Percentiles rank a stretch among this genome's conserved stretches.
phyloP scores from a whole-genome alignment of 208 protist genomes.

The Crithidia bombi region DNA sequence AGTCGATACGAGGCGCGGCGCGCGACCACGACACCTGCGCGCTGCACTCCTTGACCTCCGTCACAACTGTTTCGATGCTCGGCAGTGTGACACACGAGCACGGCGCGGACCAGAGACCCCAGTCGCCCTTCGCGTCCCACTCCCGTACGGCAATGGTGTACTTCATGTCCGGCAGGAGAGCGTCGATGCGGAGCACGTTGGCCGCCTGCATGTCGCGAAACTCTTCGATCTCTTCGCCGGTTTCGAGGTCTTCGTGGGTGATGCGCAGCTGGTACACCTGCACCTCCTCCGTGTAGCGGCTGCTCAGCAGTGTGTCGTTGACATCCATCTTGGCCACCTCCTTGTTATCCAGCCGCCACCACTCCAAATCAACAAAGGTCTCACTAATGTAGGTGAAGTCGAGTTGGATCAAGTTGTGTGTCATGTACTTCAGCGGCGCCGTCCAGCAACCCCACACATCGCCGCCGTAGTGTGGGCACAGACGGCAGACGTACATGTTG shows the following conservation, averaged over 20 bases:
- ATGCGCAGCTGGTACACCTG: constrained; percentile 84
- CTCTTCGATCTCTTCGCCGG: constrained; percentile 61
- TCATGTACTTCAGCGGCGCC: constrained; percentile 87
- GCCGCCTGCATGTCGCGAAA: constrained; percentile 73
- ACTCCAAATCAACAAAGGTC: constrained; percentile 91
- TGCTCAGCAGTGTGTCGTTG: constrained; percentile 59
- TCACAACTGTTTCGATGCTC: constrained; percentile 57
- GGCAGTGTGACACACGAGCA: constrained; percentile 86
- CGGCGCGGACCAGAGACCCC: constrained; percentile 87
- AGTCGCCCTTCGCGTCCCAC: constrained; percentile 89
- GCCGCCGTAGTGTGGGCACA: constrained; percentile 84
- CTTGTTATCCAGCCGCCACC: constrained; percentile 88
- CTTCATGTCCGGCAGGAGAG: constrained; percentile 84
- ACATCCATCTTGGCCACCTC: constrained; percentile 55
- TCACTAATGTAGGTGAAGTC: constrained; percentile 88
- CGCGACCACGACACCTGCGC: constrained; percentile 72
- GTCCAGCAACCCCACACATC: constrained; percentile 85
- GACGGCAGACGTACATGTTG: constrained; percentile 82
- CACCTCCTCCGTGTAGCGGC: constrained; percentile 56
- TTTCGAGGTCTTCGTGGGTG: constrained; percentile 57
- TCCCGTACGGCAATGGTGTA: constrained; percentile 91
- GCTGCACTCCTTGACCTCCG: constrained; percentile 85
- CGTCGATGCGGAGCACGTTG: constrained; percentile 81
- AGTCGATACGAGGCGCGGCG: constrained; percentile 67
- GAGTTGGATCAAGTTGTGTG: constrained; percentile 92